Percentiles rank a stretch among this genome's conserved stretches.
phyloP scores from a whole-genome alignment of 345 rosid genomes.

The Murraya paniculata region DNA sequence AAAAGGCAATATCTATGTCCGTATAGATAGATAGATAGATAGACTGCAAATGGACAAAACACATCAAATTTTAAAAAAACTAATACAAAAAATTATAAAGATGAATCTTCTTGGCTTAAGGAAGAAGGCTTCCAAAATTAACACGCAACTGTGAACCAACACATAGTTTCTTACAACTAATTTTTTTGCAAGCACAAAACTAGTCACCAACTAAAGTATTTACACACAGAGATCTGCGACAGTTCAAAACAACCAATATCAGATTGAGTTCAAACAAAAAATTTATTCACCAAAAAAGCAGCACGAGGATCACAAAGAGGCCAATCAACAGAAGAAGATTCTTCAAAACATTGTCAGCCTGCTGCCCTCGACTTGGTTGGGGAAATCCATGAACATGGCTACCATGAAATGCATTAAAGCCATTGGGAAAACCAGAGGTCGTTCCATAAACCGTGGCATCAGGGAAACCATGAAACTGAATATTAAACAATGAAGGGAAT shows the following conservation, averaged over 20 bases:
- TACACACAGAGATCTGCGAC: conserved; percentile 6
- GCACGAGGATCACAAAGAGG: conserved; percentile 44
- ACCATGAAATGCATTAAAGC: conserved; percentile 50
- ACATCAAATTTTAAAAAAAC: background rate
- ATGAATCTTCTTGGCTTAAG: background rate
- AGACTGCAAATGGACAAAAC: background rate
- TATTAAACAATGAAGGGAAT: conserved; percentile 70
- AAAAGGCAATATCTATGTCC: background rate
- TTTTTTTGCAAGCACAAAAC: conserved; percentile 3
- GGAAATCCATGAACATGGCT: conserved; percentile 49
- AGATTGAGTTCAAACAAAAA: background rate
- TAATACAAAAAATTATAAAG: background rate
- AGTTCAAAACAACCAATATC: background rate
- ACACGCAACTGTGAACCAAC: background rate
- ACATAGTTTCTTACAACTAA: background rate
- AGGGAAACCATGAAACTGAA: conserved; percentile 71
- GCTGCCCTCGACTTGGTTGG: conserved; percentile 37
- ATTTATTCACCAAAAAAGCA: conserved; percentile 47
- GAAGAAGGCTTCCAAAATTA: background rate
- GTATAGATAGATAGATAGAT: too few species aligned
- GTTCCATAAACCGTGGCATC: conserved; percentile 69
- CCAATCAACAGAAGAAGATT: conserved; percentile 55
- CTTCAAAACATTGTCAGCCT: conserved; percentile 55
- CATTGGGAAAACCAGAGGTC: conserved; percentile 58
- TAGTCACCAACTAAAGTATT: conserved; percentile 8